Evolutionary conservation across 2,329 filamentous ascomycete species (phyloP).

Genomic region (Davidsoniella australis): DNA sequence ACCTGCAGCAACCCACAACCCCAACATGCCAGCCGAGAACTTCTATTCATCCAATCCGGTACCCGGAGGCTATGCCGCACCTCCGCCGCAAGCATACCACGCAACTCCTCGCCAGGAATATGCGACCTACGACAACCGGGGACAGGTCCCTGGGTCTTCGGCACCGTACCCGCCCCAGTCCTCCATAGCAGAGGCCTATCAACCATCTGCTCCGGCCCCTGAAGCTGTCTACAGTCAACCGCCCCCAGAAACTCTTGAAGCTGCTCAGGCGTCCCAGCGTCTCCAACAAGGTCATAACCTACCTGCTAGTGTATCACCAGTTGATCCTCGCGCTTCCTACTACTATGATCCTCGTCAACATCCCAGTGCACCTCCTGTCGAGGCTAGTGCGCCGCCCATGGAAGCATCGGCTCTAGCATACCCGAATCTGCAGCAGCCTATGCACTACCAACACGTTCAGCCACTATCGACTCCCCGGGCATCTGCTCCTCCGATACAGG

Average conservation of each 20-base stretch:
- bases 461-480: not conserved
- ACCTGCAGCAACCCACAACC: constrained; percentile 31
- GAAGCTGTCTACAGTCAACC: constrained; percentile 21
- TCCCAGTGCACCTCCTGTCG: constrained; percentile 14
- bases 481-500: not conserved
- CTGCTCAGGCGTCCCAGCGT: not conserved
- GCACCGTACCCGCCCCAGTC: constrained; percentile 1
- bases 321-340: constrained; percentile 39
- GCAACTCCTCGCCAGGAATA: constrained; percentile 1
- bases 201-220: constrained; percentile 11
- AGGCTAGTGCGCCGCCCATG: constrained; percentile 19
- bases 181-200: constrained; percentile 1
- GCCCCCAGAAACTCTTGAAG: constrained; percentile 16
- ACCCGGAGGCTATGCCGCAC: constrained; percentile 1
- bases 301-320: constrained; percentile 15
- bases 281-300: constrained; percentile 9
- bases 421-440: constrained; percentile 28
- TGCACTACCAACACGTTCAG: constrained; percentile 17
- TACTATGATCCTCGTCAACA: constrained; percentile 31
- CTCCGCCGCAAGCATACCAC: constrained; percentile 4
- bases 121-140: not conserved
- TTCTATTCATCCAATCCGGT: constrained; percentile 51
- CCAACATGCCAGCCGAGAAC: constrained; percentile 48
- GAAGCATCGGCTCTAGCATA: constrained; percentile 34
- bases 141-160: not conserved